Percentiles rank a stretch among this genome's conserved stretches.
Evolutionary conservation across 78 protist genomes (phyloP).

Genomic region (Dictyostelium citrinum): DNA sequence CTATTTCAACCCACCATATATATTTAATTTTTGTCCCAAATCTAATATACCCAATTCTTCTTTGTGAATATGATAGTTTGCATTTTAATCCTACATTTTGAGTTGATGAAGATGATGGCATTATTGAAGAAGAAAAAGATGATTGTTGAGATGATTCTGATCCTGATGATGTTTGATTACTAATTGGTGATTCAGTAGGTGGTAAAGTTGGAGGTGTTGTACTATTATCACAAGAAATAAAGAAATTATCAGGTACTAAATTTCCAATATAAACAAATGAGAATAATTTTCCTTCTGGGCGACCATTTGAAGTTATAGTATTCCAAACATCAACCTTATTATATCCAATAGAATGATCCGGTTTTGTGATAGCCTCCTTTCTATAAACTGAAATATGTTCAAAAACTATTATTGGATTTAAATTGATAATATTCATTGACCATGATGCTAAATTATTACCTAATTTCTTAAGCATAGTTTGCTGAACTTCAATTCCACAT

Average conservation of each 20-base stretch:
- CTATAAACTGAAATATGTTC: not conserved
- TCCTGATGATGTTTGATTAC: not conserved
- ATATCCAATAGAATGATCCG: not conserved
- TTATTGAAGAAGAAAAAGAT: not conserved
- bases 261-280: conserved; percentile 3
- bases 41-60: conserved; percentile 25
- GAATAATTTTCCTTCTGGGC: conserved; percentile 9
- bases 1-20: conserved; percentile 50
- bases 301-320: not conserved
- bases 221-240: not conserved
- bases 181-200: not conserved
- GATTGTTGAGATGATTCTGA: not conserved
- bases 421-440: not conserved
- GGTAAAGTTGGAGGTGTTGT: conserved; percentile 6
- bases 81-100: not conserved
- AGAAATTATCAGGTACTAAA: not conserved
- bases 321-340: not conserved
- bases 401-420: no score
- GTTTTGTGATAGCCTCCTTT: not conserved
- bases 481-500: conserved; percentile 22
- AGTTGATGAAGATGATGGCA: conserved; percentile 1
- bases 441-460: not conserved
- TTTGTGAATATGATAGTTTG: not conserved
- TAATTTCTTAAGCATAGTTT: not conserved
- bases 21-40: not conserved